Base-by-base conservation (phyloP, 305 asterid genomes). In the Fraxinus nigra region DNA sequence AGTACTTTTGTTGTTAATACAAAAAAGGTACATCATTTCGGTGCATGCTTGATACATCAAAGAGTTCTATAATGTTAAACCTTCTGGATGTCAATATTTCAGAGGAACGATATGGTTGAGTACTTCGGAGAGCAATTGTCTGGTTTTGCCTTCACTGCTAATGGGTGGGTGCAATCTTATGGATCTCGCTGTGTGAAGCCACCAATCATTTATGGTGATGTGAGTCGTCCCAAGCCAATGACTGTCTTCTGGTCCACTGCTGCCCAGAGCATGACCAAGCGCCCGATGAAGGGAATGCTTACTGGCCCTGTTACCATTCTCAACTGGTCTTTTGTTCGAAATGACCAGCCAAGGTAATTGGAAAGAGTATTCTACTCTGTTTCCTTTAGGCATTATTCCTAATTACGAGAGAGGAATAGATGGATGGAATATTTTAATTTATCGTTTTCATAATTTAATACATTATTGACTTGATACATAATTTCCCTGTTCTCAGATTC, bases 271-370 rank as follows among this genome's bases (percentile, higher is more conserved):
- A 83, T 86, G 86, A 88, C 90, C 63, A 87, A 88, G 80, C 91
- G 89, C 84, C 89, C 91, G 46, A 88, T 88, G 91, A 88, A 86
- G 80, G 91, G 91, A 20, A 88, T 87, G 90, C 91, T 87, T 69
- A 88, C 90, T 2, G 87, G 91, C 77, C 90, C 90, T 13, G 90
- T 87, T 18, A 88, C 91, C 81, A 87, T 88, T 77, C 89, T 88
- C 84, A 87, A 87, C 78, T 85, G 90, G 91, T 88, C 91, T 4
- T 86, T 86, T 16, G 91, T 88, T 5, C 84, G 89, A 76, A 83
- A 86, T 32, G 88, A 85, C 78, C 88, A 80, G 70, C 88, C 88
- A 10, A 82, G 88, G 88, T 85, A 80, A 61, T 61, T 61, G 32
- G 72, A 61, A 24, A 59, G 7, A 61, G 1, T 61, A 3, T 20